phyloP scores from a whole-genome alignment of 2,329 filamentous ascomycete species.

The Fusarium sp. region DNA sequence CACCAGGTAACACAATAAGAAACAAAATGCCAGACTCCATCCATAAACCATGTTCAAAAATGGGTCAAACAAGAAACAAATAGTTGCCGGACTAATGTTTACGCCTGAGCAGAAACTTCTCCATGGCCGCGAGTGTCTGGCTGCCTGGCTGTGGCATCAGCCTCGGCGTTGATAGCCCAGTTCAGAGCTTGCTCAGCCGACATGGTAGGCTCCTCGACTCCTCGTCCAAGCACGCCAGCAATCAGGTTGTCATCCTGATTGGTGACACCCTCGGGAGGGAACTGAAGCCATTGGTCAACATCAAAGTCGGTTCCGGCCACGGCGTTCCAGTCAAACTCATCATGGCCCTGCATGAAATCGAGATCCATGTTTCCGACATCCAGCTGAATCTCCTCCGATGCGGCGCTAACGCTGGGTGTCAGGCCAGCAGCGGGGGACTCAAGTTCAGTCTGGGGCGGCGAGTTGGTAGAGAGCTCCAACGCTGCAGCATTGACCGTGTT shows the following conservation, averaged over 20 bases:
- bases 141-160: conserved; percentile 33
- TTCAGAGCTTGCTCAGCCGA: conserved; percentile 47
- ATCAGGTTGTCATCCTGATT: conserved; percentile 54
- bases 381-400: conserved; percentile 55
- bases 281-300: conserved; percentile 71
- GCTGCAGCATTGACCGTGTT: conserved; percentile 54
- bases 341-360: conserved; percentile 60
- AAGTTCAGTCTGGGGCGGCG: conserved; percentile 60
- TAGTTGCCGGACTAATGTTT: not conserved
- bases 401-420: conserved; percentile 60
- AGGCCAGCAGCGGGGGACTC: conserved; percentile 54
- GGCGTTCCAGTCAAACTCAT: conserved; percentile 67
- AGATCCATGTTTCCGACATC: conserved; percentile 57
- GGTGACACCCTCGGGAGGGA: conserved; percentile 63
- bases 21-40: conserved; percentile 25
- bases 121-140: conserved; percentile 21
- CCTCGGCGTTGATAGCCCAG: conserved; percentile 46
- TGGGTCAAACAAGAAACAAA: not conserved
- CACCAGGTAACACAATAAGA: conserved; percentile 30
- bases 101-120: conserved; percentile 37
- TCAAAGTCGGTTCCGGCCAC: conserved; percentile 66
- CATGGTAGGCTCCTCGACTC: conserved; percentile 44
- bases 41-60: conserved; percentile 8
- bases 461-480: conserved; percentile 52
- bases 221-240: conserved; percentile 48